phyloP scores from a whole-genome alignment of 2,329 filamentous ascomycete species.

The Trichoderma brevicompactum region DNA sequence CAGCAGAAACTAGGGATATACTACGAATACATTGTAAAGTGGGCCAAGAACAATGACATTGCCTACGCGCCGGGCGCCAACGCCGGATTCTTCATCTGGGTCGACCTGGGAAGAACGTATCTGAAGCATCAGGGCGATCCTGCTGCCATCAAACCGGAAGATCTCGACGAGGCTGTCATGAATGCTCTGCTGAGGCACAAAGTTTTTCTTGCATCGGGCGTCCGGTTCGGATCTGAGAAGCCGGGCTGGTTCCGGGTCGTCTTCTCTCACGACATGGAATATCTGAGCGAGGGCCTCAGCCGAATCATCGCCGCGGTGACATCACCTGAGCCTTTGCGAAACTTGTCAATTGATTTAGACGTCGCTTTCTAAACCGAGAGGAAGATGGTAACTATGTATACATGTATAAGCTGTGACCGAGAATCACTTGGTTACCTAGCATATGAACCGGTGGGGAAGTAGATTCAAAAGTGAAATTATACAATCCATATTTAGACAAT shows the following conservation, averaged over 20 bases:
- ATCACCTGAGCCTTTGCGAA: background rate
- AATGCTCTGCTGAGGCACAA: conserved; percentile 38
- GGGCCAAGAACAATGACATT: conserved; percentile 47
- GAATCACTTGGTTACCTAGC: too few relatives aligned
- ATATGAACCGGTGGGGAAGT: too few relatives aligned
- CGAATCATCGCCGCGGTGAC: conserved; percentile 28
- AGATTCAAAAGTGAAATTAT: too few relatives aligned
- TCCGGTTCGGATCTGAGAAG: conserved; percentile 45
- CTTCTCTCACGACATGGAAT: conserved; percentile 42
- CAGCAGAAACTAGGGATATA: conserved; percentile 44
- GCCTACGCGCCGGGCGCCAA: conserved; percentile 53
- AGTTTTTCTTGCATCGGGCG: conserved; percentile 45
- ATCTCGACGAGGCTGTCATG: conserved; percentile 38
- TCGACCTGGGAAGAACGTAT: conserved; percentile 48
- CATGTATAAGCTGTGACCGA: background rate
- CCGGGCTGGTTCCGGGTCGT: conserved; percentile 48
- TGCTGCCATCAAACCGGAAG: conserved; percentile 22
- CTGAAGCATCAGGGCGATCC: conserved; percentile 29
- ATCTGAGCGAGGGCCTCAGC: conserved; percentile 39
- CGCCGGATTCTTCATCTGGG: conserved; percentile 61
- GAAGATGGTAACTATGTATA: background rate
- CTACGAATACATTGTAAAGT: conserved; percentile 45
- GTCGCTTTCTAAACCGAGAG: background rate
- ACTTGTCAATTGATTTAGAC: background rate
- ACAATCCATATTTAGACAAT: too few relatives aligned